A percentile compares a stretch with the other conserved stretches of the same genome.
phyloP scores from a whole-genome alignment of 225 moss, liverwort and hornwort genomes.

The Polytrichum formosum region DNA sequence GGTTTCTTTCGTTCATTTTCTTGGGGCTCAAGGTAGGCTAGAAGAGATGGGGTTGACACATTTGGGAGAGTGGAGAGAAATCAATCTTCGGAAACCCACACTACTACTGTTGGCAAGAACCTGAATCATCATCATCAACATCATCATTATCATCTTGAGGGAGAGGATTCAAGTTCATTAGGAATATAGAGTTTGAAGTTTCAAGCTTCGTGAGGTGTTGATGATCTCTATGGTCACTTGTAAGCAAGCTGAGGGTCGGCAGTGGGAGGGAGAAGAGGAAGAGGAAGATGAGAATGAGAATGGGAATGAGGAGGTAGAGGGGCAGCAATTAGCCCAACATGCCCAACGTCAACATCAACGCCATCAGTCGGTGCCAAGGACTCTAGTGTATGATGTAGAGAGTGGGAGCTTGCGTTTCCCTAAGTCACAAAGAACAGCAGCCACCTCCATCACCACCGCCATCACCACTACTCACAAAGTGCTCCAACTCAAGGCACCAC shows the following conservation, averaged over 20 bases:
- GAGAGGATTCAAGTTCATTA: no score
- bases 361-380: conserved; percentile 13
- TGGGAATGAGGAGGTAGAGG: no score
- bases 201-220: no score
- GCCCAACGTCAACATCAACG: neutral
- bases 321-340: no score
- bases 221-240: conserved; percentile 36
- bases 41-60: neutral
- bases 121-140: neutral
- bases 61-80: neutral
- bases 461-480: no score
- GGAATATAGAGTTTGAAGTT: no score
- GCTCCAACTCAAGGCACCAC: neutral
- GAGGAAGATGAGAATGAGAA: neutral
- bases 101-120: neutral
- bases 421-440: conserved; percentile 9
- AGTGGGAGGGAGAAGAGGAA: conserved; percentile 17
- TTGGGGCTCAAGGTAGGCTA: no score
- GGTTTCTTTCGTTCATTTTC: no score
- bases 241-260: conserved; percentile 20
- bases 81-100: neutral
- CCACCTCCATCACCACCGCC: no score
- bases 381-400: conserved; percentile 36
- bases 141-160: neutral
- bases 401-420: conserved; percentile 37